phyloP scores from a whole-genome alignment of 1,284 basidiomycete species.

The Puccinia horiana region DNA sequence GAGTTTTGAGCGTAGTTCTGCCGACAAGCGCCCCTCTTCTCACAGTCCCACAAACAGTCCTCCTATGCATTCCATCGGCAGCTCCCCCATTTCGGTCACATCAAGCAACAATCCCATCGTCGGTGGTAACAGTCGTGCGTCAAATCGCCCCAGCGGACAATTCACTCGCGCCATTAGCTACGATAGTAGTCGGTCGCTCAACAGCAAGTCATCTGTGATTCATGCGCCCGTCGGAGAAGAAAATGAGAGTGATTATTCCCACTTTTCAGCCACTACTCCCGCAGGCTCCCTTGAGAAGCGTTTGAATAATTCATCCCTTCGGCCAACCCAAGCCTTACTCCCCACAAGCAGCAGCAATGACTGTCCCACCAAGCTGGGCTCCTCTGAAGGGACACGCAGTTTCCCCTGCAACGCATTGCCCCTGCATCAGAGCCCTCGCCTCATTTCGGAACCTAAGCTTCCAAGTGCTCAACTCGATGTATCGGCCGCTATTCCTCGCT shows the following conservation, averaged over 20 bases:
- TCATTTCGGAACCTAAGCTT: conserved; percentile 37
- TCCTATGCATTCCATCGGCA: conserved; percentile 3
- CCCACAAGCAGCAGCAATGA: neutral
- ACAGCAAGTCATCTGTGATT: conserved; percentile 16
- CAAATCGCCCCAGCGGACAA: neutral
- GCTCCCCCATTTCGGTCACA: neutral
- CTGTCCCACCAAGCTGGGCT: neutral
- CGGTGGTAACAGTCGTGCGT: neutral
- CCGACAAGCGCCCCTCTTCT: conserved; percentile 41
- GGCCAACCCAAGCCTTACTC: neutral
- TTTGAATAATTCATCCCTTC: conserved; percentile 11
- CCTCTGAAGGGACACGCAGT: neutral
- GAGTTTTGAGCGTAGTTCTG: conserved; percentile 43
- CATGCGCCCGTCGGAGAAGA: conserved; percentile 35
- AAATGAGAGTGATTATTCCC: conserved; percentile 20
- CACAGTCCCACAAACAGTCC: conserved; percentile 43
- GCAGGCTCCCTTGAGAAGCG: neutral
- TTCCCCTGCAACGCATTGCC: neutral
- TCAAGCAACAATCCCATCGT: neutral
- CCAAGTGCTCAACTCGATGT: conserved; percentile 40
- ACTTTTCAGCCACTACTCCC: neutral
- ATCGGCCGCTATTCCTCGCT: neutral
- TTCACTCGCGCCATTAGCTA: conserved; percentile 7
- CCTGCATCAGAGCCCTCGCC: conserved; percentile 12
- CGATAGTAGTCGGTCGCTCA: conserved; percentile 8